A percentile compares a stretch with the other conserved stretches of the same genome.
These are phyloP conservation scores for Leccinum solheimii DNA, from an alignment of 1,284 basidiomycete genomes.

Conservation along the genomic window DNA sequence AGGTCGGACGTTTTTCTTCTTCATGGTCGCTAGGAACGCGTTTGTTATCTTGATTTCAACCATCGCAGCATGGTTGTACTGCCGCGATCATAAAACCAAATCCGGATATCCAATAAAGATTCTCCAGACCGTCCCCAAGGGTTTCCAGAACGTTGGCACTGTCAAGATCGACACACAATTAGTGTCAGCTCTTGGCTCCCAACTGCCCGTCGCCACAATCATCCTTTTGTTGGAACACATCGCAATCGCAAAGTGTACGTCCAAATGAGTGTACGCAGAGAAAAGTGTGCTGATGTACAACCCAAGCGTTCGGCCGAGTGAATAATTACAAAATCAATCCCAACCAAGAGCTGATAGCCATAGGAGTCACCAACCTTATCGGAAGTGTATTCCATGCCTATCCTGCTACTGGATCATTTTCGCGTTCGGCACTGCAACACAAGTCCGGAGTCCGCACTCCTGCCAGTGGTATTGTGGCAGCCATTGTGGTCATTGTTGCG, in stretches of 20 bases:
- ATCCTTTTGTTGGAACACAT: conserved; percentile 97
- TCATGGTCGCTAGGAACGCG: conserved; percentile 82
- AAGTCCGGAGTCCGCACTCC: conserved; percentile 98
- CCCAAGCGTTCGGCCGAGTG: conserved; percentile 83
- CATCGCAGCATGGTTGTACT: conserved; percentile 83
- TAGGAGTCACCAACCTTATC: conserved; percentile 89
- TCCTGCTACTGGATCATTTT: conserved; percentile 98
- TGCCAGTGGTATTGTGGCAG: conserved; percentile 84
- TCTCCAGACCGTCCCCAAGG: conserved; percentile 79
- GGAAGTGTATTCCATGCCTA: conserved; percentile 90
- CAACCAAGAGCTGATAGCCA: conserved; percentile 96
- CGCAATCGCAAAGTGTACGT: conserved; percentile 85
- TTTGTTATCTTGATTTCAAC: conserved; percentile 86
- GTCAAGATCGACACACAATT: conserved; percentile 69
- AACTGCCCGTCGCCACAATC: conserved; percentile 92
- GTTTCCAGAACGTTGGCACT: conserved; percentile 75
- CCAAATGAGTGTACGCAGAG: not conserved
- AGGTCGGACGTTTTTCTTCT: conserved; percentile 85
- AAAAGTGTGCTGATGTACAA: conserved; percentile 13
- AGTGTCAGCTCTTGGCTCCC: conserved; percentile 67
- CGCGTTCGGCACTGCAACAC: conserved; percentile 92
- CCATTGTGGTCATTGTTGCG: conserved; percentile 89
- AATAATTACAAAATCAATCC: conserved; percentile 98
- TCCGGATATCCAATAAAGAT: conserved; percentile 85
- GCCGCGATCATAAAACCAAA: conserved; percentile 57